Evolutionary conservation across 2,329 filamentous ascomycete species (phyloP), one percentile per base, ranked within the genome.

Genomic region (Claviceps lovelessii): DNA sequence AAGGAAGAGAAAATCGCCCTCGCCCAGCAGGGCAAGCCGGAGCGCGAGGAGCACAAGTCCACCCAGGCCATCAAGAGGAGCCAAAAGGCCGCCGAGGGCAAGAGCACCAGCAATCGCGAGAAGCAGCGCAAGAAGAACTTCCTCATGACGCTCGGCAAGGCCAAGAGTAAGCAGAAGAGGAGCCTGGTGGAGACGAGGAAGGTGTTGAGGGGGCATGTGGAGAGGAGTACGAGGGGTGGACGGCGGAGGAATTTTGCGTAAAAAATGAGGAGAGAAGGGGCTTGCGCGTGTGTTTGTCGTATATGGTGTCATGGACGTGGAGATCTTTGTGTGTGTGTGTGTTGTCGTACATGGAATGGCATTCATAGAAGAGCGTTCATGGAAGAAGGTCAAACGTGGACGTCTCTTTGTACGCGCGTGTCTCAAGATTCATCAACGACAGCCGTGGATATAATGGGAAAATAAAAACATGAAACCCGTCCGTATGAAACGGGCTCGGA

Each of bases 61-160:
- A 93, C 88, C 54, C 84, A 88, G 59, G 90, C 90, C 17, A 84
- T 88, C 66, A 79, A 87, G 64, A 88, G 89, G 76, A 83, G 88
- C 68, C 88, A 90, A 77, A 95, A 95, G 79, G 82, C 85, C 63
- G 78, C 83, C 2, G 81, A 90, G 72, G 93, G 93, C 64, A 97
- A 97, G 83, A 95, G 88, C 68, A 90, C 89, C 42, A 97, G 91
- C 61, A 98, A 98, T 73, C 88, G 87, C 74, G 93, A 98, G 76
- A 98, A 98, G 81, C 83, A 87, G 46, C 78, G 91, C 62, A 89
- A 88, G 79, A 98, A 98, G 86, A 98, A 98, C 71, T 95, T 98
- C 72, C 68, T 98, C 64, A 98, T 98, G 93, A 97, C 91, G 44
- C 73, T 98, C 57, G 88, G 91, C 56, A 97, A 98, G 76, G 93